Conservation (phyloP, 441 rosid species). For the Populus tomentosa region DNA sequence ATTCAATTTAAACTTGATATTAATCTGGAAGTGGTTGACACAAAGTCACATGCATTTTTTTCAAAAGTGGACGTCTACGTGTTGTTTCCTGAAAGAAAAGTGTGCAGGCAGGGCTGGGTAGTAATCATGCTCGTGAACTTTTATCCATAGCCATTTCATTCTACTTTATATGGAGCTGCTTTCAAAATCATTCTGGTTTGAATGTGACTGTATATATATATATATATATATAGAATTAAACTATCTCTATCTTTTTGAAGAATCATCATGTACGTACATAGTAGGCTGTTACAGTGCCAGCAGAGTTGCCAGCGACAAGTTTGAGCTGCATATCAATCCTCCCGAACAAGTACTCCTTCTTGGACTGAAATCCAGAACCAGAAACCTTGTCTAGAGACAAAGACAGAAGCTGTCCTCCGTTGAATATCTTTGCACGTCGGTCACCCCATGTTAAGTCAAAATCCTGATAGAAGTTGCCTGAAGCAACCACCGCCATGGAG, state of each 20-base stretch:
- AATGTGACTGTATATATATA: neutral
- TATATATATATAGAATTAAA: no score
- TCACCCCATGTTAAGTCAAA: conserved; percentile 90
- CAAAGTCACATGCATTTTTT: neutral
- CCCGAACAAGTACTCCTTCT: conserved; percentile 73
- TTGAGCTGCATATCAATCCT: conserved; percentile 94
- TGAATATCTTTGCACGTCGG: conserved; percentile 61
- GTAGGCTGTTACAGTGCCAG: conserved; percentile 93
- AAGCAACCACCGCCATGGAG: conserved; percentile 24
- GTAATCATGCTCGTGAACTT: neutral
- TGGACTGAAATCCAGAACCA: conserved; percentile 86
- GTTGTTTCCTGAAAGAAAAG: no score
- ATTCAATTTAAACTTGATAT: neutral
- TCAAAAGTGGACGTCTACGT: no score
- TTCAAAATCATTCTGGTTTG: conserved; percentile 9
- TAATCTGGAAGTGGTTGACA: neutral
- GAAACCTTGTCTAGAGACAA: conserved; percentile 70
- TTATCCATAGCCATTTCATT: neutral
- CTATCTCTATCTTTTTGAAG: no score
- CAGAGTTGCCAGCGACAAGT: conserved; percentile 91
- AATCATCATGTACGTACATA: conserved; percentile 42
- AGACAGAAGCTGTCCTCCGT: conserved; percentile 72
- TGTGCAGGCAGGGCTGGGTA: neutral
- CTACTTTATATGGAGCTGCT: neutral
- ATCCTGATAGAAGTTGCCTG: conserved; percentile 58